phyloP scores from a whole-genome alignment of 352 stramenopile species.

The Phytophthora idaei region DNA sequence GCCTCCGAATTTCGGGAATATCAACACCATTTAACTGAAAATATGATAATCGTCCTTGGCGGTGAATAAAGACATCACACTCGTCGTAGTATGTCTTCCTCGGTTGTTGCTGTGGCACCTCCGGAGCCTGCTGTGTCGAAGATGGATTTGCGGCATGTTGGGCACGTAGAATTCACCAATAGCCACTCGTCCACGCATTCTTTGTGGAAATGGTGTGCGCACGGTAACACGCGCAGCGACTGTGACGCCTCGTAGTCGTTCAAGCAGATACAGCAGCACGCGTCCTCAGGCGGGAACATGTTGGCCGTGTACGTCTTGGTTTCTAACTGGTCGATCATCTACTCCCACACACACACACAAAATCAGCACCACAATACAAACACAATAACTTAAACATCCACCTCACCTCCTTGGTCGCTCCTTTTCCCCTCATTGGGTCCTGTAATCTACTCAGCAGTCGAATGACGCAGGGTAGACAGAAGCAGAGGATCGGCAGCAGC shows the following conservation, averaged over 20 bases:
- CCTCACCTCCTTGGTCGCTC: constrained; percentile 75
- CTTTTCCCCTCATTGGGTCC: constrained; percentile 88
- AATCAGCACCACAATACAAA: constrained; percentile 6
- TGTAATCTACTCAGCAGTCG: constrained; percentile 90
- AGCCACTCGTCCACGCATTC: constrained; percentile 92
- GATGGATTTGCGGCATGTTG: constrained; percentile 88
- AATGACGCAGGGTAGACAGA: constrained; percentile 93
- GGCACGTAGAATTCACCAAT: constrained; percentile 87
- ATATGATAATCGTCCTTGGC: constrained; percentile 17
- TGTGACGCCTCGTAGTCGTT: constrained; percentile 91
- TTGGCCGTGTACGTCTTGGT: constrained; percentile 60
- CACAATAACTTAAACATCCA: background rate
- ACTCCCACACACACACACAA: constrained; percentile 8
- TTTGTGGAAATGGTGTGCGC: constrained; percentile 95
- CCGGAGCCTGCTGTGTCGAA: constrained; percentile 40
- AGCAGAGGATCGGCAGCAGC: constrained; percentile 92
- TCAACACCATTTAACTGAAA: constrained; percentile 30
- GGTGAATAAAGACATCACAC: constrained; percentile 38
- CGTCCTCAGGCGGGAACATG: constrained; percentile 83
- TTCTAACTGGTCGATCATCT: constrained; percentile 75
- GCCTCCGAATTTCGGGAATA: constrained; percentile 19
- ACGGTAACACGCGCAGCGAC: constrained; percentile 93
- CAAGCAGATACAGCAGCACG: constrained; percentile 92
- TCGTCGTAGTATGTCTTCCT: constrained; percentile 69
- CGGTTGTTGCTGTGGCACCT: constrained; percentile 37